A percentile compares a stretch with the other conserved stretches of the same genome.
These are phyloP conservation scores for Globisporangium abappressorium DNA, from an alignment of 352 stramenopile species.

Conservation along the genomic window DNA sequence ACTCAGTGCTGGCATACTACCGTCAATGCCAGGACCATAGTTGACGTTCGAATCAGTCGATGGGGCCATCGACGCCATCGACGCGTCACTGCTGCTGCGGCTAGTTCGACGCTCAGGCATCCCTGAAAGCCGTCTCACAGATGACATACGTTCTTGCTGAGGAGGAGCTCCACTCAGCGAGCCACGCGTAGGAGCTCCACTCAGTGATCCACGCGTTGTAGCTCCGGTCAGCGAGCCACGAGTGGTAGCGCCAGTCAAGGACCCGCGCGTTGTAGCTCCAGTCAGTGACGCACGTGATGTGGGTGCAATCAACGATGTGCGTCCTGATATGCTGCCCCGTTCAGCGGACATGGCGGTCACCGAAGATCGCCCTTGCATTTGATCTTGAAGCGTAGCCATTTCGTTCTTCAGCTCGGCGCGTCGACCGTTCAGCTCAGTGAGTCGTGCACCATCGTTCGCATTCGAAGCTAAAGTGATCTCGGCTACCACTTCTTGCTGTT, in stretches of 20 bases:
- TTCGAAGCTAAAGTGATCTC: slow-evolving; percentile 56
- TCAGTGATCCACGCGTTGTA: slow-evolving; percentile 6
- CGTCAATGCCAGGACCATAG: slow-evolving; percentile 17
- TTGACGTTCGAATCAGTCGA: slow-evolving; percentile 51
- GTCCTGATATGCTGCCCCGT: slow-evolving; percentile 23
- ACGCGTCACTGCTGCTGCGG: slow-evolving; percentile 57
- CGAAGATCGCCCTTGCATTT: slow-evolving; percentile 17
- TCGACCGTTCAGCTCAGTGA: slow-evolving; percentile 46
- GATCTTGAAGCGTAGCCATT: slow-evolving; percentile 66
- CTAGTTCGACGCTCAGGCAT: slow-evolving; percentile 29
- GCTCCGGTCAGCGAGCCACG: not conserved
- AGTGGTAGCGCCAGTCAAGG: slow-evolving; percentile 15
- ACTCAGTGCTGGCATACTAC: slow-evolving; percentile 40
- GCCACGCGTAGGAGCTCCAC: not conserved
- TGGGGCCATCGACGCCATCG: slow-evolving; percentile 41
- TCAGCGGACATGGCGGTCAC: slow-evolving; percentile 27
- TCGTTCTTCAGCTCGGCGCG: slow-evolving; percentile 72
- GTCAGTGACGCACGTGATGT: slow-evolving; percentile 30
- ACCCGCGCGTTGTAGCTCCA: slow-evolving; percentile 20
- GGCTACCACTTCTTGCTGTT: slow-evolving; percentile 59
- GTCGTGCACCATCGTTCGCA: slow-evolving; percentile 46
- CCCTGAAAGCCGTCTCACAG: slow-evolving; percentile 23
- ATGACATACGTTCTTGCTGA: slow-evolving; percentile 11
- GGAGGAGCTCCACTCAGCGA: slow-evolving; percentile 7
- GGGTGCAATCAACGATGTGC: slow-evolving; percentile 27